A percentile compares a stretch with the other conserved stretches of the same genome.
These are phyloP conservation scores for Neurospora sp. DNA, from an alignment of 495 filamentous ascomycete genomes.

Conservation along the genomic window DNA sequence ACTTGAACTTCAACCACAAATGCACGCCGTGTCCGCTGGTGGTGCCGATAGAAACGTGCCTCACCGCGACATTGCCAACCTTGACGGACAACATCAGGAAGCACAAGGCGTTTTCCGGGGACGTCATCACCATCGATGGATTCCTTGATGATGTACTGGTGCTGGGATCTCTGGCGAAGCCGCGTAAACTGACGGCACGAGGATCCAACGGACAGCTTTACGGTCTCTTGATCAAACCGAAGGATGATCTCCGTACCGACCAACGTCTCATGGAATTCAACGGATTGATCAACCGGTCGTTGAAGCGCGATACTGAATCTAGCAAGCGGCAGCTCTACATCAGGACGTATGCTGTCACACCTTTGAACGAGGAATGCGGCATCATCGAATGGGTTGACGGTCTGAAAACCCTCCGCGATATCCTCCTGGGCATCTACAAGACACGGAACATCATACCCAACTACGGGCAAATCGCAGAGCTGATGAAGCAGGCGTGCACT, in stretches of 20 bases:
- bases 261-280: slow-evolving; percentile 99
- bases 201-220: slow-evolving; percentile 85
- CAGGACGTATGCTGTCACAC: slow-evolving; percentile 92
- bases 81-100: slow-evolving; percentile 56
- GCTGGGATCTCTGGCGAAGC: slow-evolving; percentile 84
- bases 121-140: slow-evolving; percentile 42
- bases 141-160: slow-evolving; percentile 81
- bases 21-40: slow-evolving; percentile 73
- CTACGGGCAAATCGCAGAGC: slow-evolving; percentile 34
- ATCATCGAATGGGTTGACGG: slow-evolving; percentile 99
- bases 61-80: slow-evolving; percentile 73
- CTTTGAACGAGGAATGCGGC: slow-evolving; percentile 94
- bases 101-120: slow-evolving; percentile 75
- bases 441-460: slow-evolving; percentile 51
- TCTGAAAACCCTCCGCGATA: slow-evolving; percentile 85
- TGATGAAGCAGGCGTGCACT: slow-evolving; percentile 37
- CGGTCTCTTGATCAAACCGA: slow-evolving; percentile 88
- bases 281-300: slow-evolving; percentile 86
- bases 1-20: slow-evolving; percentile 77
- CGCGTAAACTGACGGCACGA: slow-evolving; percentile 77
- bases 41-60: slow-evolving; percentile 74
- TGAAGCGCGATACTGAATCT: slow-evolving; percentile 84
- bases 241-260: slow-evolving; percentile 94
- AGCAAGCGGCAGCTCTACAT: slow-evolving; percentile 77
- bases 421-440: slow-evolving; percentile 68